Evolutionary conservation across 2,329 filamentous ascomycete species (phyloP).

Genomic region (Fusarium sarcochroum): DNA sequence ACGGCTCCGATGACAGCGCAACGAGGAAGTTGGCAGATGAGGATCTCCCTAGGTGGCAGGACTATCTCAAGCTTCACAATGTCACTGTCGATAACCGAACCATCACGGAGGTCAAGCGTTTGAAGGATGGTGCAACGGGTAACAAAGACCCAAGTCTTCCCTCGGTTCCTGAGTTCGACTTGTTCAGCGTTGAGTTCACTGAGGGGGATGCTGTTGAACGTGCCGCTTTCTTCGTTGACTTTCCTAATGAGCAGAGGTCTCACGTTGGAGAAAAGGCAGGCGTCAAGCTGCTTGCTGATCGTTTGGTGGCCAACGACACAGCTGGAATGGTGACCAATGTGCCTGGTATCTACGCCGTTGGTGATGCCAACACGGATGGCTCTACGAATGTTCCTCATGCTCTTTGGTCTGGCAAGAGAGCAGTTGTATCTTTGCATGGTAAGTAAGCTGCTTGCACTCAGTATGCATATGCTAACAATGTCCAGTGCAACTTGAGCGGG

Average conservation of each 20-base stretch:
- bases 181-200: conserved; percentile 68
- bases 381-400: conserved; percentile 73
- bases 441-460: conserved; percentile 45
- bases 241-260: conserved; percentile 63
- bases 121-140: conserved; percentile 57
- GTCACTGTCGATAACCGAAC: conserved; percentile 70
- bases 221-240: conserved; percentile 67
- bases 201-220: conserved; percentile 62
- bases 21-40: conserved; percentile 56
- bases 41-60: conserved; percentile 62
- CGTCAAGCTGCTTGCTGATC: conserved; percentile 59
- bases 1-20: conserved; percentile 68
- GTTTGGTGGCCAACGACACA: conserved; percentile 58
- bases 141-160: conserved; percentile 58
- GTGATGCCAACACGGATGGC: conserved; percentile 72
- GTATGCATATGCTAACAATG: not conserved
- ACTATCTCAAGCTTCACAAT: conserved; percentile 64
- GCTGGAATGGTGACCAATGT: conserved; percentile 68
- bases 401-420: conserved; percentile 70
- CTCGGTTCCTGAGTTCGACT: conserved; percentile 64
- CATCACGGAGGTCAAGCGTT: conserved; percentile 63
- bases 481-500: conserved; percentile 59
- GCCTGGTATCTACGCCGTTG: conserved; percentile 69
- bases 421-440: conserved; percentile 71
- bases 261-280: conserved; percentile 62